Evolutionary conservation across 2,329 filamentous ascomycete species (phyloP).

Genomic region (Albifimbria verrucaria): DNA sequence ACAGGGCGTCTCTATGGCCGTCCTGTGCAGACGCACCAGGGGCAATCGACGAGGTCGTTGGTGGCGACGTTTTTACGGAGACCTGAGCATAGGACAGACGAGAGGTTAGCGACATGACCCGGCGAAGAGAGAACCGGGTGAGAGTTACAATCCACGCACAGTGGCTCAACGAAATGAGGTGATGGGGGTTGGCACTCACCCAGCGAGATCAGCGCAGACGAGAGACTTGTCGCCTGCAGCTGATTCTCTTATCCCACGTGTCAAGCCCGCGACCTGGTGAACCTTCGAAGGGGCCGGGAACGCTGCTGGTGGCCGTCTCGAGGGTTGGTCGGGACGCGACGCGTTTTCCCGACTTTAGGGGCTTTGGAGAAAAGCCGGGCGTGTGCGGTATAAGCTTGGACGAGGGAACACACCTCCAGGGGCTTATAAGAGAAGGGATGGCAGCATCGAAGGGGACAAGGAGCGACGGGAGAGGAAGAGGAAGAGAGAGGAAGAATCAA

Average conservation of each 20-base stretch:
- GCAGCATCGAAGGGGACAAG: constrained; percentile 21
- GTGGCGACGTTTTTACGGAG: constrained; percentile 54
- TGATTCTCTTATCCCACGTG: constrained; percentile 44
- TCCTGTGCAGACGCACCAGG: constrained; percentile 62
- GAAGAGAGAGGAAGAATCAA: background rate
- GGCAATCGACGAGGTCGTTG: constrained; percentile 43
- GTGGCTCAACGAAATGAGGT: too few relatives aligned
- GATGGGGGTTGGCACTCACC: constrained; percentile 43
- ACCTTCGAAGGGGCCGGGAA: constrained; percentile 19
- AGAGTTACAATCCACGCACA: constrained; percentile 8
- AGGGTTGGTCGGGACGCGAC: constrained; percentile 23
- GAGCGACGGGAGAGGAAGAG: constrained; percentile 17
- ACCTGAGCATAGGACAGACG: constrained; percentile 21
- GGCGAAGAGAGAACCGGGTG: constrained; percentile 1
- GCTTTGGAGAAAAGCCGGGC: constrained; percentile 6
- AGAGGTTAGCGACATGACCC: background rate
- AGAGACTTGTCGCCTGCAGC: constrained; percentile 55
- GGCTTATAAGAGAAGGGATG: constrained; percentile 18
- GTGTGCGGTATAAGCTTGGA: too few relatives aligned
- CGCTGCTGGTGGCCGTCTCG: constrained; percentile 12
- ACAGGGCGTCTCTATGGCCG: constrained; percentile 38
- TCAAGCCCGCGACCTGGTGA: constrained; percentile 19
- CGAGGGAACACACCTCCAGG: background rate
- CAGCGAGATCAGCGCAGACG: constrained; percentile 63
- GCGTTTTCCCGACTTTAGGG: constrained; percentile 27